Base-by-base conservation (phyloP, 2,329 filamentous ascomycete species). In the Teratosphaeria gauchensis region DNA sequence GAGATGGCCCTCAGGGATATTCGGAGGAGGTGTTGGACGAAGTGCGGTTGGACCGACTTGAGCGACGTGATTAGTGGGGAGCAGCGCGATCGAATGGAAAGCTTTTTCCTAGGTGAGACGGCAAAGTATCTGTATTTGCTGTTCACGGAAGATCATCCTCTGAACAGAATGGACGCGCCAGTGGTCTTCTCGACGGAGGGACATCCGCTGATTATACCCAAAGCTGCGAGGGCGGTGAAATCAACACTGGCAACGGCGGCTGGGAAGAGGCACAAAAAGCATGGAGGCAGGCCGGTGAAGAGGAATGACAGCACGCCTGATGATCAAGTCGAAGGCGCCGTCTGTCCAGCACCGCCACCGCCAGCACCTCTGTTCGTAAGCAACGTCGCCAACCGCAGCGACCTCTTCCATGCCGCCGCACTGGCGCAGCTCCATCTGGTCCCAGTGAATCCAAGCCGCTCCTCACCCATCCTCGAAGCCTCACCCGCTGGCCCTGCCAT, bases 101-200 rank as follows among this genome's bases (percentile, higher is more conserved):
- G 92, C 71, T 99, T 97, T 79, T 97, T 97, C 69, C 80, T 99
- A 0, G 92, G 94, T 14, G 94, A 99, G 74, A 99, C 94, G 1
- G 87, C 90, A 52, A 96, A 97, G 74, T 99, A 99, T 72, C 79
- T 99, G 62, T 97, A 95, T 72, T 77, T 99, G 57, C 82, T 97
- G 2, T 97, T 95, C 72, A 89, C 95, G 64, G 82, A 86, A 4
- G 81, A 85, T 14, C 94, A 97, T 74, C 90, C 92, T 0, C 76
- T 99, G 51, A 97, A 97, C 73, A 86, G 84, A 21, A 77, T 95
- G 46, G 94, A 97, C 73, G 85, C 86, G 0, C 85, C 92, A 0
- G 95, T 88, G 72, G 92, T 99, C 14, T 97, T 99, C 72, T 94
- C 89, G 0, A 99, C 94, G 0, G 94, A 99, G 74, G 94, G 92